Evolutionary conservation across 345 rosid species (phyloP), one percentile per base, ranked within the genome.

Genomic region (Mangifera indica): DNA sequence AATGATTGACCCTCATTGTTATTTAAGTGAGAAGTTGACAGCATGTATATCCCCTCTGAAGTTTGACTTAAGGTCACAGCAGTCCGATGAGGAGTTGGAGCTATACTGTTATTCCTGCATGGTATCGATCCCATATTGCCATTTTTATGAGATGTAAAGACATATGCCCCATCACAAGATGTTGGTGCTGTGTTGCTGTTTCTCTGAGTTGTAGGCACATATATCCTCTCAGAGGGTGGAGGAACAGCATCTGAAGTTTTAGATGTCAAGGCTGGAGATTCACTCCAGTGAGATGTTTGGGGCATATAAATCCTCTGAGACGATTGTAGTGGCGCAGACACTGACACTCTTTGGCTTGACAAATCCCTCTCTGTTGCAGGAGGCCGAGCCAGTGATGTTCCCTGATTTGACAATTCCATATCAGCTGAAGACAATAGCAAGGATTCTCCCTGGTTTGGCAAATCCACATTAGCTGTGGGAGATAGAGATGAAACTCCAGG

Each of bases 241-340:
- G 73, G 60, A 71, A 77, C 42, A n/a, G 55, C 48, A 63, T 78
- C 80, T 4, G 46, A 76, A 34, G 72, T 73, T 63, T 51, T 72
- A n/a, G 78, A 73, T 70, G 78, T 64, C 18, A 57, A 46, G 42
- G 72, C 3, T 3, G 63, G 25, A 64, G 74, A 59, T 76, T 77
- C 82, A 51, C 62, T 77, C 82, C 82, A 79, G 72, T 20, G 73
- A 37, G 79, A 79, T 73, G 72, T 21, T 59, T 55, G 79, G 46
- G 63, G 52, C n/a, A 49, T 26, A 71, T 74, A 82, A 10, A 77
- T 55, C 17, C 81, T 79, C 45, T 77, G 79, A 40, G 75, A 72
- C 49, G 53, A 63, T 26, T 69, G 75, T n/a, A n/a, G n/a, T 15
- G 75, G 21, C 17, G 60, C 60, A 53, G 78, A 8, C 63, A 60